Conservation (phyloP, 164 flowering plant genomes). For the Chimonanthus praecox region DNA sequence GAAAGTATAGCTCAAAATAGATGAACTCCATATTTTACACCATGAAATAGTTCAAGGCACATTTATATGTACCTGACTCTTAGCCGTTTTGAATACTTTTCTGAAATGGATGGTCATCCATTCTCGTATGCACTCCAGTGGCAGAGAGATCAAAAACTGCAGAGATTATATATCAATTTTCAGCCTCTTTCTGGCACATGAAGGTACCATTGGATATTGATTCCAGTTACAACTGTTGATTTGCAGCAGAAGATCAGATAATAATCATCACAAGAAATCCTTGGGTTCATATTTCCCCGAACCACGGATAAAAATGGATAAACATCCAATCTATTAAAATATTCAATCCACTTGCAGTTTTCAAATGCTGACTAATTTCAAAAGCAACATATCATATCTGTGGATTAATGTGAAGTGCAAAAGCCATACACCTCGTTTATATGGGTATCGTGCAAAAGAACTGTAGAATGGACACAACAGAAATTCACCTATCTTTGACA, state of each 20-base stretch:
- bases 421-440: background rate
- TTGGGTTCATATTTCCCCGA: background rate
- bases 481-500: slow-evolving; percentile 73
- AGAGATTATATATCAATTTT: background rate
- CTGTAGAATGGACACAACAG: background rate
- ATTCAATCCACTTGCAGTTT: background rate
- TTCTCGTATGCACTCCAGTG: background rate
- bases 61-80: background rate
- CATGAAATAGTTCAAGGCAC: no score
- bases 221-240: background rate
- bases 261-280: background rate
- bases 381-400: no score
- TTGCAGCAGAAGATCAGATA: background rate
- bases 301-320: background rate
- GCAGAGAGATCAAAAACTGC: background rate
- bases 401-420: background rate
- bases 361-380: background rate
- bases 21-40: background rate
- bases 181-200: background rate
- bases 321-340: background rate
- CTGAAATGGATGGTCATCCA: background rate
- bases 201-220: background rate
- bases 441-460: background rate
- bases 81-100: background rate
- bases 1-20: background rate